These are phyloP conservation scores for Globisporangium heterothallicum DNA, from an alignment of 352 stramenopile genomes.

Conservation along the genomic window DNA sequence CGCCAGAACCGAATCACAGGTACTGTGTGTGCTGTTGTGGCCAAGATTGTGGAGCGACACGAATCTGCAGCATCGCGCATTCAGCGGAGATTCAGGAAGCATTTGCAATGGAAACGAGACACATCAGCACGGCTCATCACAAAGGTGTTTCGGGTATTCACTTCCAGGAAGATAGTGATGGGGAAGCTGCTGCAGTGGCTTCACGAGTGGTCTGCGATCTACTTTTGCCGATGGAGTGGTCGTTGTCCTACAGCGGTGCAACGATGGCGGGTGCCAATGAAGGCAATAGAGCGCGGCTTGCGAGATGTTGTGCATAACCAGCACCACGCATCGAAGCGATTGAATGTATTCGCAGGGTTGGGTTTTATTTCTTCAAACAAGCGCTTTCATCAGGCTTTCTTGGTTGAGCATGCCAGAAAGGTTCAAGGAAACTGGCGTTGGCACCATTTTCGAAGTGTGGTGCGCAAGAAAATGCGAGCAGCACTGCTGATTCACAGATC, in stretches of 20 bases:
- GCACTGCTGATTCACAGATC: conserved; percentile 5
- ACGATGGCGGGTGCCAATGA: neutral
- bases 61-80: conserved; percentile 3
- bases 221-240: conserved; percentile 2
- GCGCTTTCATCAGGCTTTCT: conserved; percentile 1
- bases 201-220: conserved; percentile 4
- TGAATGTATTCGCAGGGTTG: conserved; percentile 2
- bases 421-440: conserved; percentile 14
- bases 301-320: conserved; percentile 3
- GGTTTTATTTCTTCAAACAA: neutral
- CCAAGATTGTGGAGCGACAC: conserved; percentile 8
- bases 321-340: neutral
- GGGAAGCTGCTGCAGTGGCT: conserved; percentile 9
- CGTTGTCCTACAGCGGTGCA: neutral
- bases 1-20: conserved; percentile 1
- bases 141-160: conserved; percentile 18
- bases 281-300: neutral
- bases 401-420: conserved; percentile 1
- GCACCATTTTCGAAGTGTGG: conserved; percentile 4
- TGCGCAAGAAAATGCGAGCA: conserved; percentile 3
- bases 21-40: conserved; percentile 7
- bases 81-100: conserved; percentile 4
- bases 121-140: conserved; percentile 9
- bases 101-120: conserved; percentile 3
- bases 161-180: conserved; percentile 12